Base-by-base conservation (phyloP, 768 basidiomycete genomes). In the Antrodiella citrinella region DNA sequence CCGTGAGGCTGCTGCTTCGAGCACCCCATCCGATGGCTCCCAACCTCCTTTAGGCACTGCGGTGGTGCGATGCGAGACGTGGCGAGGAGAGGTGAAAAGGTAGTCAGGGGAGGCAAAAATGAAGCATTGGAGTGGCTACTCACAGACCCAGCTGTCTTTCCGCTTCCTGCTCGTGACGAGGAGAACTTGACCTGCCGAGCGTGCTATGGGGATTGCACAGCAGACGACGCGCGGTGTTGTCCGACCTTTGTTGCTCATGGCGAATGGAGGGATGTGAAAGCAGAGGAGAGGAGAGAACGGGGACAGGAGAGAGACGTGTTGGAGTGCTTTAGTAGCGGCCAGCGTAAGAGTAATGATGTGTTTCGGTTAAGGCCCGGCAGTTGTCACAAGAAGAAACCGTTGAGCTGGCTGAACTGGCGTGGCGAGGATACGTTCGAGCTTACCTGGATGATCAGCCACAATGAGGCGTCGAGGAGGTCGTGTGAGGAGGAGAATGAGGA, bases 41-140 rank as follows among this genome's bases (percentile, higher is more conserved):
- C 84, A 92, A 64, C 90, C 90, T 67, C 90, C 90, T 74, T 92
- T 92, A n/a, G 90, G 90, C 62, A 92, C 90, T 91, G 63, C 51
- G 23, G 52, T 18, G 47, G 42, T 20, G 26, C 25, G 51, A 48
- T 11, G 7, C 11, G 18, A 42, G 30, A 35, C 35, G 18, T 51
- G 23, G 35, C 22, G 45, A 13, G 45, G 9, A 15, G 49, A n/a
- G 43, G 47, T 13, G 46, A 44, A 21, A 47, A 35, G 43, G 24
- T 20, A 40, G 23, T 38, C 23, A 35, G 45, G 44, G 50, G 50
- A 58, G 49, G 54, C 43, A 13, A 42, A 51, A n/a, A n/a, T n/a
- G 25, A 45, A 53, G 47, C 44, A 22, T 51, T 57, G 47, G 23
- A 19, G 48, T 44, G 44, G 30, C 19, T 42, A 91, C 90, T 88